phyloP scores from a whole-genome alignment of 1,284 basidiomycete species.

The Abortiporus biennis region DNA sequence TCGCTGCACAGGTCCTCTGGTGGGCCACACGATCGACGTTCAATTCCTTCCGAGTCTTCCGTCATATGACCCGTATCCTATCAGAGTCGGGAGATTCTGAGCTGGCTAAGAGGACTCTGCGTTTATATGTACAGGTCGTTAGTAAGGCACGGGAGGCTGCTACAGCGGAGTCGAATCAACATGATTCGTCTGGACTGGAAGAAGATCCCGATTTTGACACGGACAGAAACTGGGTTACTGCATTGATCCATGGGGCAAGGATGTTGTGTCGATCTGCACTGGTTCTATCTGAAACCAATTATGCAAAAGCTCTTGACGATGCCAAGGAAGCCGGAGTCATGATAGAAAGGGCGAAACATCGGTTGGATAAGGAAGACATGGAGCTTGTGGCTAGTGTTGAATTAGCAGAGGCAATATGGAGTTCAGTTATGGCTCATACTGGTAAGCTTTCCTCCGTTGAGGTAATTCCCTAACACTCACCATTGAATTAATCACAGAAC shows the following conservation, averaged over 20 bases:
- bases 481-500: conserved; percentile 36
- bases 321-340: conserved; percentile 54
- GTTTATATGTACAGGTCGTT: conserved; percentile 81
- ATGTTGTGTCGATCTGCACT: conserved; percentile 60
- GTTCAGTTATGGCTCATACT: conserved; percentile 51
- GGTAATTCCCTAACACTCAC: not conserved
- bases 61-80: conserved; percentile 75
- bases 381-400: conserved; percentile 49
- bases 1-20: conserved; percentile 63
- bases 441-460: too few species aligned
- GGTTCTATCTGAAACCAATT: conserved; percentile 25
- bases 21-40: conserved; percentile 90
- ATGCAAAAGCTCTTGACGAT: conserved; percentile 36
- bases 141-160: conserved; percentile 69
- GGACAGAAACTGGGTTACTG: conserved; percentile 64
- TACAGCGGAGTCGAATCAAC: conserved; percentile 15
- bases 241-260: conserved; percentile 66
- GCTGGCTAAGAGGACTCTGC: conserved; percentile 72
- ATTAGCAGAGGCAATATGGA: conserved; percentile 65
- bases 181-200: conserved; percentile 23
- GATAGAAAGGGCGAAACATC: conserved; percentile 48
- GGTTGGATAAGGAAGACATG: conserved; percentile 40
- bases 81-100: conserved; percentile 56
- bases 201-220: conserved; percentile 47
- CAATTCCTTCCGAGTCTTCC: conserved; percentile 79